Base-by-base conservation (phyloP, 192 early-diverging fungal genomes). In the Jimgerdemannia lactiflua region DNA sequence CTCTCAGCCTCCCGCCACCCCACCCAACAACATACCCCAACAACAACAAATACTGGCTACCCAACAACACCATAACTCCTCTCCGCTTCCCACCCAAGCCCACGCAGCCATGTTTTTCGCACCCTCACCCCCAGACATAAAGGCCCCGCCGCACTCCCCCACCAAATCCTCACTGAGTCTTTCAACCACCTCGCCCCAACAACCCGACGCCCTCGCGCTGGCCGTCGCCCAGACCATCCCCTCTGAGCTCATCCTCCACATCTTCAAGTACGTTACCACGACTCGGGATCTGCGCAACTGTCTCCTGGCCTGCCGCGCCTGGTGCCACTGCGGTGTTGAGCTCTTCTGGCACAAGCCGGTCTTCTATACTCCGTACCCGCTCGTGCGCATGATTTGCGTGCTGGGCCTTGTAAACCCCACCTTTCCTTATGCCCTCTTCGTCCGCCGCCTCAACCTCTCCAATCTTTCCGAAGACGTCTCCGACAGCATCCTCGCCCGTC, bases 391-490 rank as follows among this genome's bases (percentile, higher is more conserved):
- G 43, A 59, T 85, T 75, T 77, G 41, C 54, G 64, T 43, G 49
- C 77, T 71, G 63, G 72, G 72, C 3, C 20, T 64, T 18, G 63
- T 49, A 70, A 79, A 69, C 9, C 75, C 79, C 7, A 49, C 80
- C 4, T 86, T 86, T 70, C 85, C 84, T 4, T 90, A 90, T 70
- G 10, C 78, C 17, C 75, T 81, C 6, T 85, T 88, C 67, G 82
- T 90, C 42, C 84, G 87, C 20, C 85, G 88, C 17, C 83, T 90
- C 43, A 90, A 90, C 71, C 82, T 90, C 70, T 81, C 86, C n/a
- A 80, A 80, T 67, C 69, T 90, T 19, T 69, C 80, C 2, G 83
- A 77, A 4, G 73, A 82, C 67, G 69, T 89, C 43, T 76, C 73
- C 3, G 88, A 89, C 44, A 69, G 76, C 9, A 72, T 77, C 2